Evolutionary conservation across 2,329 filamentous ascomycete genomes (phyloP).

Genomic region (Orbilia brochopaga): DNA sequence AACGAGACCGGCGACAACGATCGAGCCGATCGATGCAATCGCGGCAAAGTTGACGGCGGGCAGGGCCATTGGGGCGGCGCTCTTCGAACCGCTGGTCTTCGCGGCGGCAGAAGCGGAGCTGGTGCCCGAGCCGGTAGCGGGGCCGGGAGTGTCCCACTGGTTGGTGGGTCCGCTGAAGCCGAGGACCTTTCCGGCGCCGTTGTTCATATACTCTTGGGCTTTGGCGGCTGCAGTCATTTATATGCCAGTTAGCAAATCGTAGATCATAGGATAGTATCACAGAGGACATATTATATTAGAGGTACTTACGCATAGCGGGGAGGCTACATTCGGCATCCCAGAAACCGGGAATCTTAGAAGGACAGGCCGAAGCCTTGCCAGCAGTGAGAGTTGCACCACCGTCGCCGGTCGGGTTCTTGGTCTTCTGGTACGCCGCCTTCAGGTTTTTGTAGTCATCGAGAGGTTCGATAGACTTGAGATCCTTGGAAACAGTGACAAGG

Average conservation of each 20-base stretch:
- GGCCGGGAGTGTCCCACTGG: conserved; percentile 31
- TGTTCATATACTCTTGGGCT: conserved; percentile 22
- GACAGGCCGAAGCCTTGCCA: conserved; percentile 25
- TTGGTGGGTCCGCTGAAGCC: conserved; percentile 46
- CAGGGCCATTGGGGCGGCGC: conserved; percentile 19
- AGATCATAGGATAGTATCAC: background rate
- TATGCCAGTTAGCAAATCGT: conserved; percentile 1
- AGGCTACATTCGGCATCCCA: conserved; percentile 55
- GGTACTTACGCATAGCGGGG: conserved; percentile 50
- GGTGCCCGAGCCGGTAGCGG: background rate
- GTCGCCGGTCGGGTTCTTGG: conserved; percentile 62
- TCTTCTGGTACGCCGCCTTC: conserved; percentile 59
- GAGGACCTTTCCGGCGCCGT: conserved; percentile 35
- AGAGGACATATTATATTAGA: background rate
- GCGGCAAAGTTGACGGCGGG: conserved; percentile 38
- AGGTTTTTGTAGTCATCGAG: conserved; percentile 62
- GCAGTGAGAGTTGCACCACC: conserved; percentile 58
- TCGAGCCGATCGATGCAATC: conserved; percentile 26
- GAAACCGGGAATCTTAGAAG: conserved; percentile 25
- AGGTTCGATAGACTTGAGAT: conserved; percentile 58
- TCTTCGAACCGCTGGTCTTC: conserved; percentile 8
- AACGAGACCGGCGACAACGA: conserved; percentile 37
- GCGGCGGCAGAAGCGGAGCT: conserved; percentile 12
- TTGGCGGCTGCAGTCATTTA: conserved; percentile 16
- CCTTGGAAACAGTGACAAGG: conserved; percentile 52